phyloP scores from a whole-genome alignment of 2,329 filamentous ascomycete species.

The Exophiala alcalophila region DNA sequence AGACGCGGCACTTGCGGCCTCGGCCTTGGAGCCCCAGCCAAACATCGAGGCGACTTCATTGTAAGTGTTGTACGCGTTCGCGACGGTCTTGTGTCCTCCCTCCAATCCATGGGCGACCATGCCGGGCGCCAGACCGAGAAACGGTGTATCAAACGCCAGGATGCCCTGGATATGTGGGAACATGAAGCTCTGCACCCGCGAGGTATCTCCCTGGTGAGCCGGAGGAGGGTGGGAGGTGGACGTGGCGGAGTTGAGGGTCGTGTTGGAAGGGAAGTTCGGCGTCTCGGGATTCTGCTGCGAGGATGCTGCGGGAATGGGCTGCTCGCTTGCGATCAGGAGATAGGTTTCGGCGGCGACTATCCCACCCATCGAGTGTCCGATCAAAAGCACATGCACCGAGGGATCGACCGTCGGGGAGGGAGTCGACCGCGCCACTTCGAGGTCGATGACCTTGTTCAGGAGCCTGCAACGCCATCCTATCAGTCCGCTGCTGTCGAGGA shows the following conservation, averaged over 20 bases:
- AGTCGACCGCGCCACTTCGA: conserved; percentile 79
- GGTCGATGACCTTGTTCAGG: conserved; percentile 86
- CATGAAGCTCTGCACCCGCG: conserved; percentile 57
- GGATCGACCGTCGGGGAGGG: conserved; percentile 83
- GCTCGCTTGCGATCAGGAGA: conserved; percentile 69
- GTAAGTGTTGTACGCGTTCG: conserved; percentile 65
- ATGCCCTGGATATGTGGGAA: conserved; percentile 91
- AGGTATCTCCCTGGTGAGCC: conserved; percentile 20
- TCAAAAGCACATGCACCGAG: conserved; percentile 73
- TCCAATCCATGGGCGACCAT: conserved; percentile 64
- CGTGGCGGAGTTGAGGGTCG: conserved; percentile 25
- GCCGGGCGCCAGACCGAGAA: conserved; percentile 53
- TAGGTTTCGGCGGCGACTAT: conserved; percentile 91
- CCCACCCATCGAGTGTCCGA: conserved; percentile 89
- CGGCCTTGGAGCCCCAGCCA: conserved; percentile 51
- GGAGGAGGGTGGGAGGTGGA: conserved; percentile 26
- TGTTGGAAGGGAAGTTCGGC: conserved; percentile 29
- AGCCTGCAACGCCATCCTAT: conserved; percentile 57
- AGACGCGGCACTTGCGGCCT: conserved; percentile 21
- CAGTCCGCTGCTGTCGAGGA: neutral
- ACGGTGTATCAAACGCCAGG: conserved; percentile 92
- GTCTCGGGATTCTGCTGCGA: conserved; percentile 29
- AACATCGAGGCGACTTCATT: conserved; percentile 62
- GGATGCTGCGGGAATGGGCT: conserved; percentile 45
- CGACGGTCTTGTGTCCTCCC: conserved; percentile 74